These are phyloP conservation scores for Geotrichum europaeum DNA, from an alignment of 1,139 yeast genomes.

Conservation along the genomic window DNA sequence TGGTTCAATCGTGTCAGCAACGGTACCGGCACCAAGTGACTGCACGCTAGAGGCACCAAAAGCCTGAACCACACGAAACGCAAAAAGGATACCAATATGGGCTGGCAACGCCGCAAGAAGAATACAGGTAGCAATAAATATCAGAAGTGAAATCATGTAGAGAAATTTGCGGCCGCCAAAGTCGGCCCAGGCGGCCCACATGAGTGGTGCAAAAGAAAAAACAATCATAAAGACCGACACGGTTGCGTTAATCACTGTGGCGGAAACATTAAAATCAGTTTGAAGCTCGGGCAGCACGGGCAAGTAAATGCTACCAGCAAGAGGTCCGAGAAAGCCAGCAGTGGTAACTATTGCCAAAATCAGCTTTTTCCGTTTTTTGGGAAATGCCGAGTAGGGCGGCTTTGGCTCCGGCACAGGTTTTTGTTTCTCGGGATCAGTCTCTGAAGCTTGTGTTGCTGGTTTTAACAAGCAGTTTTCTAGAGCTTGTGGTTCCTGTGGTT, in stretches of 20 bases:
- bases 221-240: slow-evolving; percentile 55
- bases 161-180: slow-evolving; percentile 51
- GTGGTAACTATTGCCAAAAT: slow-evolving; percentile 40
- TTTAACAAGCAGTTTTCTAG: background rate
- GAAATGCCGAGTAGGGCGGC: slow-evolving; percentile 15
- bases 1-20: slow-evolving; percentile 64
- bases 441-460: background rate
- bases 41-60: slow-evolving; percentile 84
- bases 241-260: slow-evolving; percentile 49
- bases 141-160: slow-evolving; percentile 42
- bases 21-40: slow-evolving; percentile 86
- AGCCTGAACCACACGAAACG: slow-evolving; percentile 68
- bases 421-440: background rate
- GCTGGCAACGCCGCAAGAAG: slow-evolving; percentile 57
- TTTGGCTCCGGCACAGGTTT: background rate
- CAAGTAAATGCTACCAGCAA: slow-evolving; percentile 54
- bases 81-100: slow-evolving; percentile 55
- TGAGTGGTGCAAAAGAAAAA: slow-evolving; percentile 48
- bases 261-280: slow-evolving; percentile 40
- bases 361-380: slow-evolving; percentile 24
- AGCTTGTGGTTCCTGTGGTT: background rate
- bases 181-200: slow-evolving; percentile 56
- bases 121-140: slow-evolving; percentile 45
- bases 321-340: slow-evolving; percentile 55
- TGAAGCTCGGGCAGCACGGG: slow-evolving; percentile 49